Conservation (phyloP, 768 basidiomycete genomes). For the Tricholoma bakamatsutake region DNA sequence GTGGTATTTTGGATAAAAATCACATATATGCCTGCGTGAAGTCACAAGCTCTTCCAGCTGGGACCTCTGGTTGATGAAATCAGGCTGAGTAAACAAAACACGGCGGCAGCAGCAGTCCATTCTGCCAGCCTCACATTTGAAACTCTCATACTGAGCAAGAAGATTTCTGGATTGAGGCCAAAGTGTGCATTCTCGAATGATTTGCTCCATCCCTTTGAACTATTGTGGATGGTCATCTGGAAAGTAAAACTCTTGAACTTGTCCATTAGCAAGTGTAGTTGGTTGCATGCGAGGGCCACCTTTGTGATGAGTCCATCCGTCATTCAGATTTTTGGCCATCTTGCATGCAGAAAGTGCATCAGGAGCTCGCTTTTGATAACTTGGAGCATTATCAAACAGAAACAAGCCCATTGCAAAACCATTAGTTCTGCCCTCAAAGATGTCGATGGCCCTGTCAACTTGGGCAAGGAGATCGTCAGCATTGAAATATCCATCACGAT, state of each 20-base stretch:
- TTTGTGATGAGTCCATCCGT: no score
- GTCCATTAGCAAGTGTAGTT: constrained; percentile 13
- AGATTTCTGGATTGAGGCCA: constrained; percentile 14
- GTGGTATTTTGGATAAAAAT: constrained; percentile 34
- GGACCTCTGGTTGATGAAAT: no score
- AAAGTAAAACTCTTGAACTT: constrained; percentile 29
- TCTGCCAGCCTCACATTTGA: constrained; percentile 15
- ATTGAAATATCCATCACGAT: background rate
- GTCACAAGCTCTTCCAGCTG: constrained; percentile 20
- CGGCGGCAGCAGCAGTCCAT: constrained; percentile 15
- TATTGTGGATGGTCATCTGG: constrained; percentile 20
- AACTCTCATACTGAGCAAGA: constrained; percentile 1
- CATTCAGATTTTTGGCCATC: constrained; percentile 11
- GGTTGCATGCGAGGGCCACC: no score
- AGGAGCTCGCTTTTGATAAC: constrained; percentile 15
- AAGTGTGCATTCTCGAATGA: constrained; percentile 16
- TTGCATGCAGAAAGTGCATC: constrained; percentile 22
- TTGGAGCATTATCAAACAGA: background rate
- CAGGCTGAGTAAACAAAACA: constrained; percentile 6
- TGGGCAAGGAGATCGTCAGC: background rate
- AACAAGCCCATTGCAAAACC: constrained; percentile 12
- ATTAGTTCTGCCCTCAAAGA: background rate
- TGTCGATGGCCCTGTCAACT: no score
- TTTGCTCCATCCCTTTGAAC: constrained; percentile 34
- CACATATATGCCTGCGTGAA: constrained; percentile 18